Base-by-base conservation (phyloP, 1,284 basidiomycete genomes). In the Wolfiporia cocos region DNA sequence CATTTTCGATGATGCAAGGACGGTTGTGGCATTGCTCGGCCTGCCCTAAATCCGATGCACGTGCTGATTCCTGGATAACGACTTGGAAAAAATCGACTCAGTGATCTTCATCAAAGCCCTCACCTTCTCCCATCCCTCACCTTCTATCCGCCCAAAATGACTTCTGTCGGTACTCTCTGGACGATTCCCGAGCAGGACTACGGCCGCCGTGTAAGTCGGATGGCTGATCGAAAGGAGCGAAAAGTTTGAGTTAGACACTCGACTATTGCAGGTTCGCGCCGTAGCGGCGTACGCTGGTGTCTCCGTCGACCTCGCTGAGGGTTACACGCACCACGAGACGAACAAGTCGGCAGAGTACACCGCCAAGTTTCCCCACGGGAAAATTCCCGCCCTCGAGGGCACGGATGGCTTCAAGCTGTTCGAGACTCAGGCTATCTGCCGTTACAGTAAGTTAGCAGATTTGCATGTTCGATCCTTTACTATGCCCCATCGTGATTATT, bases 371-470 rank as follows among this genome's bases (percentile, higher is more conserved):
- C 83, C 87, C 34, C 73, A 78, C 52, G 89, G 86, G 49, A 90
- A 89, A 73, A 79, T 94, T 54, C 94, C 95, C 32, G 83, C 83
- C 28, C 79, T 89, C 44, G 87, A 92, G 64, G 70, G 72, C 40
- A 66, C 72, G 33, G 82, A 95, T 63, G 92, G 92, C 47, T 80
- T 92, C 73, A 73, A 71, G 55, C 69, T 98, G 49, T 78, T 80
- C 56, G 94, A 96, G 74, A 73, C 76, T 43, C 65, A 70, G 47
- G 82, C 92, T 45, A 92, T 98, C 63, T 84, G 89, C 40, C 83
- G 81, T 51, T 94, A 96, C 70, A 58, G 94, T 97, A 68, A 81
- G 93, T 85, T 43, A 54, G 48, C 50, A 54, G 58, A 40, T 43
- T 53, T 19, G 26, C 10, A 6, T 41, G 17, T 34, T 17, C 32